Evolutionary conservation across 331 rosid species (phyloP).

Genomic region (Erythrophleum ivorense): DNA sequence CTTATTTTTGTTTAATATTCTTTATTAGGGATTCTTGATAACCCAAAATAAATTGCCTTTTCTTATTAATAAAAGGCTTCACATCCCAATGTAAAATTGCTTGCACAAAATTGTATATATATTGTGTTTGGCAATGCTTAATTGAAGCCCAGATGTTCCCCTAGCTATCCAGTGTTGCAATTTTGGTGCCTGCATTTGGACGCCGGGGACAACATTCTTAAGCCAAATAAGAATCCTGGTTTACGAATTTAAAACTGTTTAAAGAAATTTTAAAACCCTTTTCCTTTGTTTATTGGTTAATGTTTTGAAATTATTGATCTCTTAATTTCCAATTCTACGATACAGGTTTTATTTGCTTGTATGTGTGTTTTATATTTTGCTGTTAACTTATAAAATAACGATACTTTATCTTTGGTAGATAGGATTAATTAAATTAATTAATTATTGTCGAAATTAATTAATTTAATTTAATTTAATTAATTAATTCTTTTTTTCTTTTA

Average conservation of each 20-base stretch:
- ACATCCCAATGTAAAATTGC: slow-evolving; percentile 3
- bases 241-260: too few relatives aligned
- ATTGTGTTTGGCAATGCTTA: slow-evolving; percentile 39
- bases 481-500: too few relatives aligned
- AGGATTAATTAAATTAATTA: background rate
- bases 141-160: slow-evolving; percentile 62
- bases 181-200: slow-evolving; percentile 53
- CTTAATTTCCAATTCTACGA: background rate
- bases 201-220: slow-evolving; percentile 65
- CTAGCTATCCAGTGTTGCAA: slow-evolving; percentile 69
- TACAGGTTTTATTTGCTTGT: too few relatives aligned
- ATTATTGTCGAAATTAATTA: too few relatives aligned
- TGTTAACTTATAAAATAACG: too few relatives aligned
- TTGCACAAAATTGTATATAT: slow-evolving; percentile 27
- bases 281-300: background rate
- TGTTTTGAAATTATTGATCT: too few relatives aligned
- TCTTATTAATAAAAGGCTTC: slow-evolving; percentile 48
- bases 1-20: background rate
- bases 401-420: slow-evolving; percentile 9
- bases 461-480: too few relatives aligned
- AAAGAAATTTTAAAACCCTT: background rate
- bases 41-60: background rate
- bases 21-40: background rate
- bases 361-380: background rate
- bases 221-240: too few relatives aligned